These are phyloP conservation scores for Corylus heterophylla DNA, from an alignment of 306 rosid species.

Conservation along the genomic window DNA sequence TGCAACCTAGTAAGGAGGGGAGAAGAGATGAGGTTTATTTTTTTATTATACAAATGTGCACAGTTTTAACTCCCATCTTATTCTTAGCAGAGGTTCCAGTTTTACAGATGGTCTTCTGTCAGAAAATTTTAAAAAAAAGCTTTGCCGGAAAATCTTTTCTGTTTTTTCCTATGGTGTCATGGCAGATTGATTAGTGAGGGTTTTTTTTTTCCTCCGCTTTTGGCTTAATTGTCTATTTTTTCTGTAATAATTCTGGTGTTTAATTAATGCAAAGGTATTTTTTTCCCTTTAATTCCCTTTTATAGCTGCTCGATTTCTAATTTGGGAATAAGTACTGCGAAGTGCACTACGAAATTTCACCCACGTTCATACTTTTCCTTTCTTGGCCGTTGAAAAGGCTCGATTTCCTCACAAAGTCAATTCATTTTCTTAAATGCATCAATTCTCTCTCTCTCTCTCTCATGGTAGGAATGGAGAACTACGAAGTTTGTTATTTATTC, in stretches of 20 bases:
- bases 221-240: constrained; percentile 27
- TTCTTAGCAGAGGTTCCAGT: constrained; percentile 67
- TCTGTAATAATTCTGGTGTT: constrained; percentile 36
- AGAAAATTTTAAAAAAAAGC: constrained; percentile 47
- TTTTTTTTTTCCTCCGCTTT: constrained; percentile 3
- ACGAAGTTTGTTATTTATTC: no score
- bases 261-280: constrained; percentile 14
- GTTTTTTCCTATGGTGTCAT: constrained; percentile 36
- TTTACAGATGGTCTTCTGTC: constrained; percentile 74
- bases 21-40: constrained; percentile 35
- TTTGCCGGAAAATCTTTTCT: constrained; percentile 45
- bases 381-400: not conserved
- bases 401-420: no score
- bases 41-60: constrained; percentile 52
- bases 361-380: not conserved
- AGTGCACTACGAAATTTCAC: not conserved
- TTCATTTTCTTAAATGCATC: no score
- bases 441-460: no score
- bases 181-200: constrained; percentile 42
- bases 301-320: not conserved
- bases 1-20: constrained; percentile 37
- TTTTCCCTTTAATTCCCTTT: not conserved
- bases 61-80: constrained; percentile 42
- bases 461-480: no score
- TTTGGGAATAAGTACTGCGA: not conserved